These are phyloP conservation scores for Nannizziopsis barbatae DNA, from an alignment of 2,329 filamentous ascomycete species.

Conservation along the genomic window DNA sequence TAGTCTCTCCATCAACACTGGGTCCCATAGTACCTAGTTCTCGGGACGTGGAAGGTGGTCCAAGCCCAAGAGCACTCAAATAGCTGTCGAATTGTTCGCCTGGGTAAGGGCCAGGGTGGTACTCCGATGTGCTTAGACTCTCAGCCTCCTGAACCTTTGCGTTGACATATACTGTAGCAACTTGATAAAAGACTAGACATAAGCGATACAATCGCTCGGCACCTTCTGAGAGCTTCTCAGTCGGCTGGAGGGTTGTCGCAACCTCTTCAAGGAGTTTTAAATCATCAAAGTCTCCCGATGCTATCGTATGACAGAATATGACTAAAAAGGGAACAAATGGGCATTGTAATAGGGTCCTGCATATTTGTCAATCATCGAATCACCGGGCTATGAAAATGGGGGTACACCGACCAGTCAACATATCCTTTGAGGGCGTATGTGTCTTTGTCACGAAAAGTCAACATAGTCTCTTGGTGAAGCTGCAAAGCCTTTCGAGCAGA, in stretches of 20 bases:
- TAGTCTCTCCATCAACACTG: slow-evolving; percentile 13
- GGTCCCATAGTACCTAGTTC: background rate
- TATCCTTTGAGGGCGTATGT: slow-evolving; percentile 26
- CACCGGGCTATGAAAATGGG: background rate
- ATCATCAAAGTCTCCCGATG: slow-evolving; percentile 44
- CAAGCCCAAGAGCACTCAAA: slow-evolving; percentile 52
- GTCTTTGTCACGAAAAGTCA: slow-evolving; percentile 20
- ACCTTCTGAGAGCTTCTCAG: slow-evolving; percentile 45
- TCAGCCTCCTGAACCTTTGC: slow-evolving; percentile 44
- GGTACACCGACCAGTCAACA: slow-evolving; percentile 26
- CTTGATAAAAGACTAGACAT: slow-evolving; percentile 50
- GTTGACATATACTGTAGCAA: slow-evolving; percentile 52
- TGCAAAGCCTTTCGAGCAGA: slow-evolving; percentile 29
- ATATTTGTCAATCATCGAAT: background rate
- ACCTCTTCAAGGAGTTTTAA: slow-evolving; percentile 47
- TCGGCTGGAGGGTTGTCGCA: slow-evolving; percentile 44
- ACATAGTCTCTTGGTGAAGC: slow-evolving; percentile 25
- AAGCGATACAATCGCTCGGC: slow-evolving; percentile 52
- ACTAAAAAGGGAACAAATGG: slow-evolving; percentile 43
- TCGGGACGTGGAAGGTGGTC: slow-evolving; percentile 27
- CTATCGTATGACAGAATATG: slow-evolving; percentile 40
- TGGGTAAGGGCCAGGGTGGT: slow-evolving; percentile 33
- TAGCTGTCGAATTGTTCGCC: slow-evolving; percentile 55
- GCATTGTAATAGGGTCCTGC: slow-evolving; percentile 32
- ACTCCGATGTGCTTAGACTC: slow-evolving; percentile 12